A percentile compares a stretch with the other conserved stretches of the same genome.
Conservation (phyloP, 2,329 filamentous ascomycete species). For the Onygenales sp. region DNA sequence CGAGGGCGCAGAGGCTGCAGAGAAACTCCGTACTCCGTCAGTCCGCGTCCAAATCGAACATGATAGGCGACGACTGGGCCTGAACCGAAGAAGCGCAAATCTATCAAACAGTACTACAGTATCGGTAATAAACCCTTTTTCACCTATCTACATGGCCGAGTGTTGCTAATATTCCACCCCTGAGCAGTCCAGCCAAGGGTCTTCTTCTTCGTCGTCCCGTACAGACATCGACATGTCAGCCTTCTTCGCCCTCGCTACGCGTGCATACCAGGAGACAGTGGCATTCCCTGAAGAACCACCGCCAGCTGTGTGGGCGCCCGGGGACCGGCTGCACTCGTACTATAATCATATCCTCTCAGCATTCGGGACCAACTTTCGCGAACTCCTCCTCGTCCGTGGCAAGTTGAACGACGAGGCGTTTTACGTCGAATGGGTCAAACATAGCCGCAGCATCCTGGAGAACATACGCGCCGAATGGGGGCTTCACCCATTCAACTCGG, state of each 20-base stretch:
- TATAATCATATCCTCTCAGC: slow-evolving; percentile 9
- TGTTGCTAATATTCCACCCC: too few relatives aligned
- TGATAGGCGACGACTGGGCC: not conserved
- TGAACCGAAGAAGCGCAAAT: not conserved
- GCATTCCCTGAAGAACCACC: slow-evolving; percentile 11
- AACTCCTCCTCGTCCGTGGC: slow-evolving; percentile 2
- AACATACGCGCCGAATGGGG: slow-evolving; percentile 13
- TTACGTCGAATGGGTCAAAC: slow-evolving; percentile 9
- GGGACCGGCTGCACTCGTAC: slow-evolving; percentile 8
- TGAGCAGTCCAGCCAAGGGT: too few relatives aligned
- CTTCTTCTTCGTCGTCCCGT: not conserved
- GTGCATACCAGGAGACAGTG: slow-evolving; percentile 12
- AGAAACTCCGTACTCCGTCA: not conserved
- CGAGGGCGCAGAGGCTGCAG: not conserved
- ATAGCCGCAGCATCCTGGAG: slow-evolving; percentile 11
- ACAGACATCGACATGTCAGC: not conserved
- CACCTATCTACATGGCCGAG: too few relatives aligned
- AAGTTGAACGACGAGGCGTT: slow-evolving; percentile 3
- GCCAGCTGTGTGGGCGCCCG: slow-evolving; percentile 9
- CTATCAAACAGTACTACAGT: not conserved
- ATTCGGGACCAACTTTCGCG: slow-evolving; percentile 8
- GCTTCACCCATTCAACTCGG: slow-evolving; percentile 7
- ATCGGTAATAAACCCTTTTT: not conserved
- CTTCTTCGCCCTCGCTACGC: slow-evolving; percentile 11
- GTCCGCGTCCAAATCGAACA: not conserved